Percentiles rank a stretch among this genome's conserved stretches.
These are phyloP conservation scores for Quercus lobata DNA, from an alignment of 331 rosid genomes.

Conservation along the genomic window DNA sequence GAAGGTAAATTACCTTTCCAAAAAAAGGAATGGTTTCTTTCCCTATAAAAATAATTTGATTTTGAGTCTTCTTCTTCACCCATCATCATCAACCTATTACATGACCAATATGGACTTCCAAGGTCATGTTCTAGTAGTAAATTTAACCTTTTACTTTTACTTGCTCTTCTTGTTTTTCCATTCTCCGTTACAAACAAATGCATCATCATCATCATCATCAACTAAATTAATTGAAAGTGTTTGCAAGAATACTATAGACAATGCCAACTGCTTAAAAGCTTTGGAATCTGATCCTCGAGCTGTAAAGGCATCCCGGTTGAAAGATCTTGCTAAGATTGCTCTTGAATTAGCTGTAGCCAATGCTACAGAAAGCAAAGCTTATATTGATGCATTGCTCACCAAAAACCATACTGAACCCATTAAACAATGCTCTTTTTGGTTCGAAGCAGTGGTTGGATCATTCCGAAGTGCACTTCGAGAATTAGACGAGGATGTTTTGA, in stretches of 20 bases:
- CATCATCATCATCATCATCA: not conserved
- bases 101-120: not conserved
- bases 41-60: too few species aligned
- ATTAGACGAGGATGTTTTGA: not conserved
- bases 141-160: not conserved
- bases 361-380: not conserved
- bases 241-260: slow-evolving; percentile 1
- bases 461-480: slow-evolving; percentile 1
- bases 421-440: not conserved
- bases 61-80: too few species aligned
- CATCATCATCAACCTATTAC: not conserved
- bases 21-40: too few species aligned
- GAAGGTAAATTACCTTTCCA: too few species aligned
- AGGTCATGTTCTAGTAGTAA: not conserved
- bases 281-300: slow-evolving; percentile 13
- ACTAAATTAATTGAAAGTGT: not conserved
- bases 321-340: slow-evolving; percentile 5
- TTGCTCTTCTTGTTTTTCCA: not conserved
- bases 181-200: not conserved
- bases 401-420: not conserved
- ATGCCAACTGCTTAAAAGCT: slow-evolving; percentile 1
- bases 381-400: not conserved
- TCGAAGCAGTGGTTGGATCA: not conserved
- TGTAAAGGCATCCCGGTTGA: not conserved
- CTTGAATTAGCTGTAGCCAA: not conserved